Evolutionary conservation across 306 rosid genomes (phyloP).

Genomic region (Benincasa hispida): DNA sequence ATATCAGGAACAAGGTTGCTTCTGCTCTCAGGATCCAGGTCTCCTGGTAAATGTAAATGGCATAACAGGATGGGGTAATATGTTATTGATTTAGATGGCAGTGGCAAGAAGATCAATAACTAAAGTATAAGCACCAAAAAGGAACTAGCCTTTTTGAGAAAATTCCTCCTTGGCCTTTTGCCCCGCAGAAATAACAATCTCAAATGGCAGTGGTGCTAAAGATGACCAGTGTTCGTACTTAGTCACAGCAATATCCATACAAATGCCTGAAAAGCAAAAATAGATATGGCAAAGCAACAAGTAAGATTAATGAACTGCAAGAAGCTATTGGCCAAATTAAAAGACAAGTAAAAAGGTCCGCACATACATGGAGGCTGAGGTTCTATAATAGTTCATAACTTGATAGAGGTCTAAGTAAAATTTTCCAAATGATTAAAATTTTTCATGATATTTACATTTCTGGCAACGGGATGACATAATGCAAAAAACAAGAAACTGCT

Average conservation of each 20-base stretch:
- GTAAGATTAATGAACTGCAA: slow-evolving; percentile 7
- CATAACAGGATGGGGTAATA: slow-evolving; percentile 10
- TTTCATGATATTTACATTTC: not conserved
- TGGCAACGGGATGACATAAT: not conserved
- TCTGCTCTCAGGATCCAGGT: slow-evolving; percentile 54
- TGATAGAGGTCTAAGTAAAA: not conserved
- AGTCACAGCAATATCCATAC: slow-evolving; percentile 81
- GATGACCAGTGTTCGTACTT: slow-evolving; percentile 95
- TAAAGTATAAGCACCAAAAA: slow-evolving; percentile 13
- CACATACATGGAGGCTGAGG: not conserved
- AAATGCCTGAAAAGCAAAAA: slow-evolving; percentile 51
- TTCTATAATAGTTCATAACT: not conserved
- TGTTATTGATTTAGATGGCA: not conserved
- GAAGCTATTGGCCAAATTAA: slow-evolving; percentile 7
- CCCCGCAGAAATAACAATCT: slow-evolving; percentile 92
- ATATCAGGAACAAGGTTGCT: slow-evolving; percentile 57
- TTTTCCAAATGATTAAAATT: not conserved
- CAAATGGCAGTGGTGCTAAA: slow-evolving; percentile 97
- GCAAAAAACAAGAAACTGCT: not conserved
- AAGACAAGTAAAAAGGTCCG: not conserved
- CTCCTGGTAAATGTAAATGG: slow-evolving; percentile 37
- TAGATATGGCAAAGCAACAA: slow-evolving; percentile 16
- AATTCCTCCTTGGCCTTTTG: slow-evolving; percentile 94
- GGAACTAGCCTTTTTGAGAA: slow-evolving; percentile 67
- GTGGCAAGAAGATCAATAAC: slow-evolving; percentile 1